A percentile compares a stretch with the other conserved stretches of the same genome.
Conservation (phyloP, 352 stramenopile species). For the Pythium utonaiense region DNA sequence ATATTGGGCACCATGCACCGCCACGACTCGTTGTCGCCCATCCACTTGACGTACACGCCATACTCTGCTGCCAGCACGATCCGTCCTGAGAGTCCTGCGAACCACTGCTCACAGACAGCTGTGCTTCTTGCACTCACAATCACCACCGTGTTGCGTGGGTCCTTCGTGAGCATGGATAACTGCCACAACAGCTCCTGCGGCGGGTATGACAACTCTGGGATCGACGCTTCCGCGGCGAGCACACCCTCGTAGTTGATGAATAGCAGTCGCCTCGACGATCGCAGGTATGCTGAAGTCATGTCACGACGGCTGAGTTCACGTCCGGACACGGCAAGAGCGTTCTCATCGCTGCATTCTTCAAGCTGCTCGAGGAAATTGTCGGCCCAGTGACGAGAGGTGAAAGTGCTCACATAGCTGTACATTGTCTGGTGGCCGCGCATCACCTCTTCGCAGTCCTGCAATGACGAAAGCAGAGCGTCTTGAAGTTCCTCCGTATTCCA, state of each 20-base stretch:
- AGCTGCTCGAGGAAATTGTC: slow-evolving; percentile 82
- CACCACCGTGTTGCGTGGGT: slow-evolving; percentile 74
- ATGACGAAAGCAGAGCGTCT: slow-evolving; percentile 42
- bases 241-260: slow-evolving; percentile 92
- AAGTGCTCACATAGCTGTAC: slow-evolving; percentile 80
- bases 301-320: slow-evolving; percentile 77
- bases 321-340: slow-evolving; percentile 55
- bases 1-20: slow-evolving; percentile 80
- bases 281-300: slow-evolving; percentile 82
- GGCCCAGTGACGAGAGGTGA: slow-evolving; percentile 69
- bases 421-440: slow-evolving; percentile 75
- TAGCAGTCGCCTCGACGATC: slow-evolving; percentile 60
- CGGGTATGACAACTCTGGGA: slow-evolving; percentile 84
- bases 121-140: slow-evolving; percentile 68
- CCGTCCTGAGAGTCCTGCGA: slow-evolving; percentile 54
- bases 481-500: slow-evolving; percentile 82
- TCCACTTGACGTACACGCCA: slow-evolving; percentile 78
- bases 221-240: slow-evolving; percentile 72
- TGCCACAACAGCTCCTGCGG: slow-evolving; percentile 82
- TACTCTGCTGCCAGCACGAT: slow-evolving; percentile 77
- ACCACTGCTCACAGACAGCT: slow-evolving; percentile 76
- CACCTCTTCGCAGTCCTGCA: slow-evolving; percentile 64
- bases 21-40: slow-evolving; percentile 57
- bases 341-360: slow-evolving; percentile 75
- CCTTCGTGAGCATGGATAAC: slow-evolving; percentile 76